Evolutionary conservation across 306 rosid species (phyloP).

Genomic region (Quercus ilex): DNA sequence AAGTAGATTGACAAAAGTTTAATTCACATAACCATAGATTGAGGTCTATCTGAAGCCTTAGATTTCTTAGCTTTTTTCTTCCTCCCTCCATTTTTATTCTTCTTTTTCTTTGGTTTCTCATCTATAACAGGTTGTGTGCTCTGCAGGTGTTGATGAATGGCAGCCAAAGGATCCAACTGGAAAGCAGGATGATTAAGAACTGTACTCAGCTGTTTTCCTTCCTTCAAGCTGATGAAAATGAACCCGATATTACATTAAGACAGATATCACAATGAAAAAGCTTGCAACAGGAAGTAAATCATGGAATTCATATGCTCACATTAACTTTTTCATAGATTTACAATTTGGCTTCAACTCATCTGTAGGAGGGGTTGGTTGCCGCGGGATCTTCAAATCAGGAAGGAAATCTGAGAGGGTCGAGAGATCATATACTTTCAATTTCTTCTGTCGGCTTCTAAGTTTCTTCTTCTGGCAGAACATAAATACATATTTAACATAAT

Average conservation of each 20-base stretch:
- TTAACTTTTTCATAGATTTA: slow-evolving; percentile 57
- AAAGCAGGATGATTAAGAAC: slow-evolving; percentile 56
- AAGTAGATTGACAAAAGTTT: slow-evolving; percentile 1
- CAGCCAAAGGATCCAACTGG: slow-evolving; percentile 57
- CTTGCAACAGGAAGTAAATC: slow-evolving; percentile 13
- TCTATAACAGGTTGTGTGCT: slow-evolving; percentile 55
- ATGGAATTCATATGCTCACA: slow-evolving; percentile 41
- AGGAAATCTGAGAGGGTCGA: slow-evolving; percentile 60
- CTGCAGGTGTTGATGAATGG: slow-evolving; percentile 55
- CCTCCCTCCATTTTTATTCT: slow-evolving; percentile 58
- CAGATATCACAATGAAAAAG: slow-evolving; percentile 1
- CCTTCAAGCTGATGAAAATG: slow-evolving; percentile 60
- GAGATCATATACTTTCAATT: slow-evolving; percentile 72
- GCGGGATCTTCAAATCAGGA: slow-evolving; percentile 47
- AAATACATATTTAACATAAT: neutral
- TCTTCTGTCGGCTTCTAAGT: slow-evolving; percentile 57
- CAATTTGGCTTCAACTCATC: slow-evolving; percentile 46
- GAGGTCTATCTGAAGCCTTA: slow-evolving; percentile 34
- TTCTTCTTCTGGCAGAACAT: slow-evolving; percentile 32
- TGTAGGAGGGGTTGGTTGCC: slow-evolving; percentile 15
- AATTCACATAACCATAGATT: slow-evolving; percentile 56
- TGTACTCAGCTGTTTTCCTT: slow-evolving; percentile 43
- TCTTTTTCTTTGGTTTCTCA: slow-evolving; percentile 53
- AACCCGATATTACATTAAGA: neutral
- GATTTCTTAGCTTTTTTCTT: slow-evolving; percentile 56